Evolutionary conservation across 1,284 basidiomycete species (phyloP).

Genomic region (Schizophyllum commune): DNA sequence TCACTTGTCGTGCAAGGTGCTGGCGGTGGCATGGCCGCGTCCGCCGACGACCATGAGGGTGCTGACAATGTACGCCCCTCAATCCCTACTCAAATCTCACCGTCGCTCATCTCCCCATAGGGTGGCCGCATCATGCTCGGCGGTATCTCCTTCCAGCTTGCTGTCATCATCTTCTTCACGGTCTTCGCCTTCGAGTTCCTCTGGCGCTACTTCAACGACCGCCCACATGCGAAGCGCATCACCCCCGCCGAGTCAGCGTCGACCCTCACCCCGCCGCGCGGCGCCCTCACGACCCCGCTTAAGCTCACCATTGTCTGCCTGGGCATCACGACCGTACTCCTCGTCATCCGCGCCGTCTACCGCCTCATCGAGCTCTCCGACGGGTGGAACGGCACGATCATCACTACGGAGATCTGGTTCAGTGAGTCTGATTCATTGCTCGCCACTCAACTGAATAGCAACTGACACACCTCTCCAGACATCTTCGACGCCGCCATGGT

Average conservation of each 20-base stretch:
- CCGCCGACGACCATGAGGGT: slow-evolving; percentile 15
- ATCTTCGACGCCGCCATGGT: slow-evolving; percentile 58
- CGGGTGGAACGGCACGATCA: slow-evolving; percentile 48
- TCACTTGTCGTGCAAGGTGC: slow-evolving; percentile 46
- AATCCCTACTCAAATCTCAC: too few species aligned
- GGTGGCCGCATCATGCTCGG: slow-evolving; percentile 47
- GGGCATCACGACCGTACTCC: slow-evolving; percentile 26
- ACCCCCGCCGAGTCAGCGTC: neutral
- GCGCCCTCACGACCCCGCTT: slow-evolving; percentile 19
- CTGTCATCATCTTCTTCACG: slow-evolving; percentile 23
- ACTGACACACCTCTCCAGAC: slow-evolving; percentile 33
- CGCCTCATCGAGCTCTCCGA: slow-evolving; percentile 46
- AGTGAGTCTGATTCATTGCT: too few species aligned
- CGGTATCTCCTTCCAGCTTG: slow-evolving; percentile 34
- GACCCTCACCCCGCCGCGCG: slow-evolving; percentile 1
- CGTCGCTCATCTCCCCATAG: slow-evolving; percentile 14
- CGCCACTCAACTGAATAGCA: too few species aligned
- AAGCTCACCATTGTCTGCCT: slow-evolving; percentile 25
- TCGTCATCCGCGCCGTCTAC: slow-evolving; percentile 40
- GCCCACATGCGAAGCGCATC: slow-evolving; percentile 23
- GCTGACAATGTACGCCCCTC: slow-evolving; percentile 8
- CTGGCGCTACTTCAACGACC: slow-evolving; percentile 30
- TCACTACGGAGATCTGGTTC: slow-evolving; percentile 47
- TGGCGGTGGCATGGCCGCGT: slow-evolving; percentile 41
- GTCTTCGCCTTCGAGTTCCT: slow-evolving; percentile 32